Conservation (phyloP, 2,329 filamentous ascomycete genomes). For the Zasmidium cellare region DNA sequence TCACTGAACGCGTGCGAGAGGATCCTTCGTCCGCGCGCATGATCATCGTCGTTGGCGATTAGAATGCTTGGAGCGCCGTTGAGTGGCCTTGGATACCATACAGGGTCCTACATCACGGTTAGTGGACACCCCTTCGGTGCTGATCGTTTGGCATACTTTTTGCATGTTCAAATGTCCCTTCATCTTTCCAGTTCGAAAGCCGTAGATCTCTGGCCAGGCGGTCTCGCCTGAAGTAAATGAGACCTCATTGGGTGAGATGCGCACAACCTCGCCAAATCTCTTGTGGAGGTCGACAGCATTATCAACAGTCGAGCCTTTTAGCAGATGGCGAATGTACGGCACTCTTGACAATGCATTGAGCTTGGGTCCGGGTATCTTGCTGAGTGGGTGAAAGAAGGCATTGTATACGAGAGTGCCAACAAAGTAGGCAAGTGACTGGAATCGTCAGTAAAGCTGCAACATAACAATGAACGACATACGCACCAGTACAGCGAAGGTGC, state of each 20-base stretch:
- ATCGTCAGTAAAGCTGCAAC: constrained; percentile 1
- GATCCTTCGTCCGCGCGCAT: constrained; percentile 40
- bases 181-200: constrained; percentile 36
- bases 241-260: constrained; percentile 43
- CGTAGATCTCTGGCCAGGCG: constrained; percentile 47
- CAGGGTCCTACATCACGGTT: constrained; percentile 23
- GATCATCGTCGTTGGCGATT: constrained; percentile 38
- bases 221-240: constrained; percentile 46
- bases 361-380: constrained; percentile 46
- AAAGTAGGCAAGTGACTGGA: constrained; percentile 19
- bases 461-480: background rate
- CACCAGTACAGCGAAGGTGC: constrained; percentile 17
- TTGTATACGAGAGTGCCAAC: constrained; percentile 35
- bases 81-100: constrained; percentile 35
- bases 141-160: constrained; percentile 25
- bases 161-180: constrained; percentile 35
- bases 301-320: constrained; percentile 26
- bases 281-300: constrained; percentile 47
- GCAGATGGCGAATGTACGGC: constrained; percentile 25
- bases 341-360: constrained; percentile 27
- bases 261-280: constrained; percentile 44
- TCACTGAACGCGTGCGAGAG: constrained; percentile 45
- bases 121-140: background rate
- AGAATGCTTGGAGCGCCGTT: constrained; percentile 35
- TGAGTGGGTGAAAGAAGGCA: constrained; percentile 45